Percentiles rank a stretch among this genome's conserved stretches.
Evolutionary conservation across 768 basidiomycete species (phyloP).

Genomic region (Boletus tomentosulus): DNA sequence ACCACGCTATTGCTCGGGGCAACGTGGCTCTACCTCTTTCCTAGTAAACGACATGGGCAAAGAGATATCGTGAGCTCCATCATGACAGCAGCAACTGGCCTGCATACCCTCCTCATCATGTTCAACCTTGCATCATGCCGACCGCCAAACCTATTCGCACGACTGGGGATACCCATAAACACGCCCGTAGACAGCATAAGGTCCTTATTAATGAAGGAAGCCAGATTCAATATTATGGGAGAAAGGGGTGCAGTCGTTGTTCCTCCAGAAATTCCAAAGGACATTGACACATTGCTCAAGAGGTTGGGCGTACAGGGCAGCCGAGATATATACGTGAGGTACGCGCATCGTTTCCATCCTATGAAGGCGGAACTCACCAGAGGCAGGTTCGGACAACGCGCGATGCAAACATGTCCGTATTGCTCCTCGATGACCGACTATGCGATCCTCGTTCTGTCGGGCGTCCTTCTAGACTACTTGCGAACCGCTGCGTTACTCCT

Average conservation of each 20-base stretch:
- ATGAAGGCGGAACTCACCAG: neutral
- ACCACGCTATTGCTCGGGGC: conserved; percentile 18
- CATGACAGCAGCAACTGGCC: conserved; percentile 8
- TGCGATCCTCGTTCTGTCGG: conserved; percentile 52
- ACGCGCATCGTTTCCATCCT: conserved; percentile 9
- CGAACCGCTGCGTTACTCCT: conserved; percentile 49
- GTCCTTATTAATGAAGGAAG: conserved; percentile 39
- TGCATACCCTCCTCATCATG: conserved; percentile 18
- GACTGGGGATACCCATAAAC: conserved; percentile 52
- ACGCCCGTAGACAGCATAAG: conserved; percentile 51
- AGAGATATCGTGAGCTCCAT: neutral
- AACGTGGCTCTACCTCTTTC: conserved; percentile 14
- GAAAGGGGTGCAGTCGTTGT: conserved; percentile 9
- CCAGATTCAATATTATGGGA: conserved; percentile 32
- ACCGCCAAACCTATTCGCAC: conserved; percentile 60
- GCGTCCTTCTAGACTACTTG: conserved; percentile 55
- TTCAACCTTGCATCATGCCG: conserved; percentile 22
- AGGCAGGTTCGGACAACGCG: conserved; percentile 63
- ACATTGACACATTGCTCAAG: conserved; percentile 50
- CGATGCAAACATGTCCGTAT: conserved; percentile 59
- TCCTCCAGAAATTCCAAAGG: conserved; percentile 37
- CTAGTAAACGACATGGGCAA: conserved; percentile 3
- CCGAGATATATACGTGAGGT: conserved; percentile 60
- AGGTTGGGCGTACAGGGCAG: conserved; percentile 54
- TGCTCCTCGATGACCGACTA: conserved; percentile 62